Percentiles rank a stretch among this genome's conserved stretches.
These are phyloP conservation scores for Oryza officinalis DNA, from an alignment of 176 grass and related monocot genomes.

Conservation along the genomic window DNA sequence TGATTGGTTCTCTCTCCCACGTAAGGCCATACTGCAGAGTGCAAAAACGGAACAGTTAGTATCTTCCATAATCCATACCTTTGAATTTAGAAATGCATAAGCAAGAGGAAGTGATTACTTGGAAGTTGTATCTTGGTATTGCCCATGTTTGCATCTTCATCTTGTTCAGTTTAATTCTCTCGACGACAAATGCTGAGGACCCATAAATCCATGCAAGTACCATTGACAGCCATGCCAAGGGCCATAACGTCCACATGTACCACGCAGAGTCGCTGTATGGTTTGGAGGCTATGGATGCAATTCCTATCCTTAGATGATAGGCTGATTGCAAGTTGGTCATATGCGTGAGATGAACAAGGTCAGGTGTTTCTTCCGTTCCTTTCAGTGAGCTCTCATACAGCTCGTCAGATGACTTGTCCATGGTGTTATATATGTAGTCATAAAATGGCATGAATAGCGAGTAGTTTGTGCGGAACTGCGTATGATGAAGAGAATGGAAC, in stretches of 20 bases:
- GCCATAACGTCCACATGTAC: conserved; percentile 65
- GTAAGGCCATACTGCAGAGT: conserved; percentile 71
- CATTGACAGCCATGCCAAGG: conserved; percentile 69
- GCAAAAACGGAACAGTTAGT: conserved; percentile 21
- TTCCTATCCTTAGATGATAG: conserved; percentile 75
- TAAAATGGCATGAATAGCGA: conserved; percentile 96
- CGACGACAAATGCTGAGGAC: conserved; percentile 72
- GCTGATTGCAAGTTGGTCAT: conserved; percentile 71
- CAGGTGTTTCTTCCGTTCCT: conserved; percentile 66
- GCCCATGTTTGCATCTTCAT: conserved; percentile 86
- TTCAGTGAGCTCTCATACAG: conserved; percentile 68
- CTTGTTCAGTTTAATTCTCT: conserved; percentile 66
- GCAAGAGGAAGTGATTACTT: conserved; percentile 47
- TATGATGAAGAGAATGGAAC: conserved; percentile 96
- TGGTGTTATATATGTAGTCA: conserved; percentile 84
- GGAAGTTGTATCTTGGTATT: conserved; percentile 88
- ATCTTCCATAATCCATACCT: conserved; percentile 6
- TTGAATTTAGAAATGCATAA: neutral
- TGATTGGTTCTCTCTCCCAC: conserved; percentile 82
- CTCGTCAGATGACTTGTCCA: conserved; percentile 81
- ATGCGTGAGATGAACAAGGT: conserved; percentile 84
- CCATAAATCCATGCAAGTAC: conserved; percentile 66
- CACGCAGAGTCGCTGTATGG: conserved; percentile 56
- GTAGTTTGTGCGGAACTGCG: conserved; percentile 95
- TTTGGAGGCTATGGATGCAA: conserved; percentile 80